phyloP scores from a whole-genome alignment of 441 rosid species.

The Gossypium davidsonii region DNA sequence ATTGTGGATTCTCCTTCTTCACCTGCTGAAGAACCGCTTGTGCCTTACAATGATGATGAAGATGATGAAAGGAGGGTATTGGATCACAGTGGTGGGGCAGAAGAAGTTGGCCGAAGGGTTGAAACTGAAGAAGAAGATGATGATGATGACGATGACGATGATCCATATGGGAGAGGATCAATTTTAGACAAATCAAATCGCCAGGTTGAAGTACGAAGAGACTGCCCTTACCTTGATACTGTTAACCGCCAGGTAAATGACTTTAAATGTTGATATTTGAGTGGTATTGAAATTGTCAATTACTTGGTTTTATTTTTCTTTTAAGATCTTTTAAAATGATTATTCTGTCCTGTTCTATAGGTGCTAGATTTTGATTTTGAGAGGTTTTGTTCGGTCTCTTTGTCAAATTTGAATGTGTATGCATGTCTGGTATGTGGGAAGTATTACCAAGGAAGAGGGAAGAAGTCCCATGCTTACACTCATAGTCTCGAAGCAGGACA shows the following conservation, averaged over 20 bases:
- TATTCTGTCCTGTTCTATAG: slow-evolving; percentile 27
- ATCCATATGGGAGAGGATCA: slow-evolving; percentile 19
- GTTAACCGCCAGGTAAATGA: slow-evolving; percentile 82
- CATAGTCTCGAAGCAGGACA: slow-evolving; percentile 96
- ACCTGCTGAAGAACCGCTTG: slow-evolving; percentile 58
- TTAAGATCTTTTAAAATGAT: neutral
- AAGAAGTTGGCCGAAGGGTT: slow-evolving; percentile 18
- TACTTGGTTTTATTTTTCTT: slow-evolving; percentile 12
- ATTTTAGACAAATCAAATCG: slow-evolving; percentile 34
- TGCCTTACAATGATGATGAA: slow-evolving; percentile 61
- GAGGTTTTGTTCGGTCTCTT: slow-evolving; percentile 86
- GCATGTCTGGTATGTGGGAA: slow-evolving; percentile 95
- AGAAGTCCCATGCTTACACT: slow-evolving; percentile 89
- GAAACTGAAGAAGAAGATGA: slow-evolving; percentile 35
- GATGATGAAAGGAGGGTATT: slow-evolving; percentile 28
- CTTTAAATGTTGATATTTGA: neutral
- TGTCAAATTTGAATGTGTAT: slow-evolving; percentile 81
- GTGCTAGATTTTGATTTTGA: slow-evolving; percentile 97
- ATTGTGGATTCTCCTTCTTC: slow-evolving; percentile 28
- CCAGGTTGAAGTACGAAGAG: slow-evolving; percentile 66
- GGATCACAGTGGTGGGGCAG: slow-evolving; percentile 12
- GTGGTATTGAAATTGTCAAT: neutral
- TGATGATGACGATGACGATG: slow-evolving; percentile 18
- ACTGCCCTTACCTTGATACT: slow-evolving; percentile 91
- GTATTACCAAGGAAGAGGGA: slow-evolving; percentile 91